Conservation (phyloP, 176 grass and related monocot species). For the Oryza meridionalis region DNA sequence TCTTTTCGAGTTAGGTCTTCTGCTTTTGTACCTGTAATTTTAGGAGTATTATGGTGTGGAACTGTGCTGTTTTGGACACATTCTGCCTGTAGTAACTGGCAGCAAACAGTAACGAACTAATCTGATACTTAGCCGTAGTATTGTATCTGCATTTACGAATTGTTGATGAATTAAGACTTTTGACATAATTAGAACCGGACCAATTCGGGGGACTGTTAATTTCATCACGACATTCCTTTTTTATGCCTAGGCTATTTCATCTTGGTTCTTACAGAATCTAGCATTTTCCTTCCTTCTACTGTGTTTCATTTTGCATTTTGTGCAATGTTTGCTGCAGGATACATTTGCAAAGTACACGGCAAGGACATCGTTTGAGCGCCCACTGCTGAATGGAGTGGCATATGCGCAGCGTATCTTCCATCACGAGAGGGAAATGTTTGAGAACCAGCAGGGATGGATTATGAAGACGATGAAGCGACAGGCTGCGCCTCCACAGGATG, state of each 20-base stretch:
- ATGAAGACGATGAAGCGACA: slow-evolving; percentile 76
- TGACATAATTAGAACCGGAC: not conserved
- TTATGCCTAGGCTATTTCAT: not conserved
- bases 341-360: slow-evolving; percentile 84
- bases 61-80: slow-evolving; percentile 11
- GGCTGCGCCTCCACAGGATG: slow-evolving; percentile 60
- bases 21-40: slow-evolving; percentile 17
- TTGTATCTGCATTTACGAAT: not conserved
- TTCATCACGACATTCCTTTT: not conserved
- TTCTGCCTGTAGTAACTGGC: not conserved
- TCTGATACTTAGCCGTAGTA: slow-evolving; percentile 6
- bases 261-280: not conserved
- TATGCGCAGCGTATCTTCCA: slow-evolving; percentile 77
- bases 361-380: slow-evolving; percentile 84
- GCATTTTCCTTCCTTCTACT: not conserved
- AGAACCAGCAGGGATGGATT: slow-evolving; percentile 85
- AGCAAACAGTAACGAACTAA: not conserved
- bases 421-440: slow-evolving; percentile 76
- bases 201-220: not conserved
- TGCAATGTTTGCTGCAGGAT: slow-evolving; percentile 48
- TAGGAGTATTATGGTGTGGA: not conserved
- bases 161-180: not conserved
- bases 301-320: slow-evolving; percentile 2
- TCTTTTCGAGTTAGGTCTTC: slow-evolving; percentile 8
- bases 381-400: slow-evolving; percentile 87